These are phyloP conservation scores for Linnemannia schmuckeri DNA, from an alignment of 192 early-diverging fungal genomes.

Conservation along the genomic window DNA sequence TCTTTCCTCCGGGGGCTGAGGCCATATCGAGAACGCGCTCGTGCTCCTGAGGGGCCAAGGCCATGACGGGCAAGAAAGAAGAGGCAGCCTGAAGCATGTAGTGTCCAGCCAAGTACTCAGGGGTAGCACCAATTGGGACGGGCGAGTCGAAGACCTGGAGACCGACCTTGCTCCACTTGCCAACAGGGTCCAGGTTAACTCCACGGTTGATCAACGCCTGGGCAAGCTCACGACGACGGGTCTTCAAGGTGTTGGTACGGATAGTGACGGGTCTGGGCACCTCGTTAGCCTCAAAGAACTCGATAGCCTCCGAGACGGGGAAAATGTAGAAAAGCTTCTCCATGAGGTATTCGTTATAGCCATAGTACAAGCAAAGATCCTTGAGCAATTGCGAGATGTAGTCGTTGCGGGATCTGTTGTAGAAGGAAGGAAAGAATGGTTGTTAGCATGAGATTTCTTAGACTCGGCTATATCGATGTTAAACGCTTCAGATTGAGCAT, in stretches of 20 bases:
- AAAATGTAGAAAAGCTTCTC: slow-evolving; percentile 95
- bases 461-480: neutral
- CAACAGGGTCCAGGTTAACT: slow-evolving; percentile 97
- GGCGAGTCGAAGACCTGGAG: slow-evolving; percentile 95
- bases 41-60: slow-evolving; percentile 94
- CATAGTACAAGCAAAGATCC: slow-evolving; percentile 95
- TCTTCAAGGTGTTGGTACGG: slow-evolving; percentile 96
- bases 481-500: no score
- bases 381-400: slow-evolving; percentile 90
- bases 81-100: slow-evolving; percentile 99
- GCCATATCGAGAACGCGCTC: slow-evolving; percentile 98
- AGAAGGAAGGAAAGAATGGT: neutral
- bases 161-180: slow-evolving; percentile 99
- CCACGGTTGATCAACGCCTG: slow-evolving; percentile 96
- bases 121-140: slow-evolving; percentile 95
- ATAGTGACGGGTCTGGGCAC: slow-evolving; percentile 95
- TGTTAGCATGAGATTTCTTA: neutral
- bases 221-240: slow-evolving; percentile 93
- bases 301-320: slow-evolving; percentile 90
- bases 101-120: slow-evolving; percentile 98
- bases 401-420: slow-evolving; percentile 76
- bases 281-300: slow-evolving; percentile 99
- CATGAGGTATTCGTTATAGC: slow-evolving; percentile 92
- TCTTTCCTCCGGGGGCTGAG: slow-evolving; percentile 98
- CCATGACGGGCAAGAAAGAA: slow-evolving; percentile 97